Evolutionary conservation across 495 filamentous ascomycete genomes (phyloP), one percentile per base, ranked within the genome.

Genomic region (Gamarada debralockiae): DNA sequence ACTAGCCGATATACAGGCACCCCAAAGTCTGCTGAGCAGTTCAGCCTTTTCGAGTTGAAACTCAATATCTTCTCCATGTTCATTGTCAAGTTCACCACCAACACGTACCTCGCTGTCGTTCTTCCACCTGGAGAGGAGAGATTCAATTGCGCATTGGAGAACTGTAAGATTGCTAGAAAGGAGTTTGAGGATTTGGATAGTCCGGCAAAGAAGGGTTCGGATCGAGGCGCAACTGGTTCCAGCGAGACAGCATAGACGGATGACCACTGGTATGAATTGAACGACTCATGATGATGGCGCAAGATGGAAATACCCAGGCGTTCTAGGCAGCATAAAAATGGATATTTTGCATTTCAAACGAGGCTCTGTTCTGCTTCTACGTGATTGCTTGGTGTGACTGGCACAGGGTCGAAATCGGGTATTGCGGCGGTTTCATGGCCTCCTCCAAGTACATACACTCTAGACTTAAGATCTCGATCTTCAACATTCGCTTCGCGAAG

Each of bases 41-140:
- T 80, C 48, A 67, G 65, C 15, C 56, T 77, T 47, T 75, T 72
- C 59, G 79, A 83, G 61, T 68, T 80, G 56, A 77, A 79, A 56
- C 72, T 78, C 40, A 71, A 70, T 18, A 75, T 81, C 43, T 98
- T 97, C 71, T 53, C 42, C 13, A 85, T 96, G 73, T 96, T 97
- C 65, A 85, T 95, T 37, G 84, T 86, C 56, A 87, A 91, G 50
- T 86, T 98, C 60, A 98, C 93, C 0, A 90, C 92, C 33, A 98
- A 98, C 63, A 97, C 93, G 9, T 97, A 97, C 62, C 85, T 97
- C 45, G 86, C 95, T 51, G 85, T 92, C 0, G 86, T 92, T 17
- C 81, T 96, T 57, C 91, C 92, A 0, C 90, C 90, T 0, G 88
- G 89, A 12, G 92, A 95, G 61, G 85, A 86, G 5, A 80, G 88